Evolutionary conservation across 208 protist genomes (phyloP).

Genomic region (Wallacemonas sp.): DNA sequence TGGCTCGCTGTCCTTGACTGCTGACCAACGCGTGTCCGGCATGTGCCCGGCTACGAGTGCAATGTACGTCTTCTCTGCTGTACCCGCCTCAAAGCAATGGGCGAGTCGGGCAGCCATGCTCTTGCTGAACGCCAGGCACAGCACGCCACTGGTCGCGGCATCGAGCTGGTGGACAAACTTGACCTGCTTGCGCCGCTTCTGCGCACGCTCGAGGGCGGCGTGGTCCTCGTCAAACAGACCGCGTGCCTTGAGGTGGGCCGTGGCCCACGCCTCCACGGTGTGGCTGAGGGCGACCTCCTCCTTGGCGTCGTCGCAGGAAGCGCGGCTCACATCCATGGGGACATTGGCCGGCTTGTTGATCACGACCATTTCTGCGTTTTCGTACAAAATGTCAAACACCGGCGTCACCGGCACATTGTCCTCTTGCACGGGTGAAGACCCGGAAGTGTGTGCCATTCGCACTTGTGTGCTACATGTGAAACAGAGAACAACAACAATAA

Average conservation of each 20-base stretch:
- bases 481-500: too few relatives aligned
- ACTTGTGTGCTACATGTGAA: too few relatives aligned
- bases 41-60: slow-evolving; percentile 80
- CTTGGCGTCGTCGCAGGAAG: too few relatives aligned
- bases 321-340: slow-evolving; percentile 88
- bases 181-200: slow-evolving; percentile 53
- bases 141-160: slow-evolving; percentile 86
- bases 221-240: slow-evolving; percentile 32
- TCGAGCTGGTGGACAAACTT: slow-evolving; percentile 94
- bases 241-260: slow-evolving; percentile 33
- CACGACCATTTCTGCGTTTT: slow-evolving; percentile 76
- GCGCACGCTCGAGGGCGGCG: slow-evolving; percentile 26
- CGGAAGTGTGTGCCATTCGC: too few relatives aligned
- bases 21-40: slow-evolving; percentile 6
- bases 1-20: too few relatives aligned
- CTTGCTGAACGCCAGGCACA: slow-evolving; percentile 88
- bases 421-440: neutral
- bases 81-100: slow-evolving; percentile 89
- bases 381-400: slow-evolving; percentile 46
- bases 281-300: neutral
- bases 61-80: slow-evolving; percentile 77
- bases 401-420: neutral
- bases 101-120: slow-evolving; percentile 70
- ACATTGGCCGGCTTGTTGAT: slow-evolving; percentile 88
- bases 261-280: slow-evolving; percentile 68